These are phyloP conservation scores for Ophioceras dolichostomum DNA, from an alignment of 2,329 filamentous ascomycete species.

Conservation along the genomic window DNA sequence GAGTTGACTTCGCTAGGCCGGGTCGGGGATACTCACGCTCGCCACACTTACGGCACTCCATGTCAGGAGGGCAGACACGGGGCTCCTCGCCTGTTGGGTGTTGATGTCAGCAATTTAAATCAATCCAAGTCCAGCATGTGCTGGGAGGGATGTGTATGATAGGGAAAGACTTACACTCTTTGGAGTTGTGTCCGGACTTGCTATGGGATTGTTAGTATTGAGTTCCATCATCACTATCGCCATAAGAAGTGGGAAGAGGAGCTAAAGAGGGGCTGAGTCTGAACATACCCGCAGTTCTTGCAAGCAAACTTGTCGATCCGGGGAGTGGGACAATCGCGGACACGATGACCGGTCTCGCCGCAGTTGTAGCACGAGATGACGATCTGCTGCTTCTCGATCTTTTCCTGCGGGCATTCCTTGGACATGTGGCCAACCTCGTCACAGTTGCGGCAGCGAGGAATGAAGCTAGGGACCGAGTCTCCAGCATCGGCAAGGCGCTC, in stretches of 20 bases:
- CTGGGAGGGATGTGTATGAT: too few relatives aligned
- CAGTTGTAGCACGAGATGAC: constrained; percentile 55
- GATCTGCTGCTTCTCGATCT: constrained; percentile 25
- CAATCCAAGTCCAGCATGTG: too few relatives aligned
- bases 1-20: too few relatives aligned
- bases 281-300: constrained; percentile 49
- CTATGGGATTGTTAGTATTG: constrained; percentile 11
- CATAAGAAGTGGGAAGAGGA: too few relatives aligned
- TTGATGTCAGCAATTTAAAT: too few relatives aligned
- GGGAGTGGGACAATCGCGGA: constrained; percentile 54
- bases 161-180: constrained; percentile 30
- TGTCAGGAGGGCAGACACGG: constrained; percentile 41
- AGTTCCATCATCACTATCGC: too few relatives aligned
- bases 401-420: constrained; percentile 50
- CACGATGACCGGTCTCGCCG: constrained; percentile 47
- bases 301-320: constrained; percentile 54
- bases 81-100: constrained; percentile 43
- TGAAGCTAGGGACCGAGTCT: constrained; percentile 44
- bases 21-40: constrained; percentile 37
- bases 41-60: constrained; percentile 55
- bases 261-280: background rate
- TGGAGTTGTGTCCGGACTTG: constrained; percentile 35
- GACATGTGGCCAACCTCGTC: constrained; percentile 48
- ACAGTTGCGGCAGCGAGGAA: constrained; percentile 53
- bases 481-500: constrained; percentile 54